Evolutionary conservation across 331 rosid genomes (phyloP).

Genomic region (Malus hybrid): DNA sequence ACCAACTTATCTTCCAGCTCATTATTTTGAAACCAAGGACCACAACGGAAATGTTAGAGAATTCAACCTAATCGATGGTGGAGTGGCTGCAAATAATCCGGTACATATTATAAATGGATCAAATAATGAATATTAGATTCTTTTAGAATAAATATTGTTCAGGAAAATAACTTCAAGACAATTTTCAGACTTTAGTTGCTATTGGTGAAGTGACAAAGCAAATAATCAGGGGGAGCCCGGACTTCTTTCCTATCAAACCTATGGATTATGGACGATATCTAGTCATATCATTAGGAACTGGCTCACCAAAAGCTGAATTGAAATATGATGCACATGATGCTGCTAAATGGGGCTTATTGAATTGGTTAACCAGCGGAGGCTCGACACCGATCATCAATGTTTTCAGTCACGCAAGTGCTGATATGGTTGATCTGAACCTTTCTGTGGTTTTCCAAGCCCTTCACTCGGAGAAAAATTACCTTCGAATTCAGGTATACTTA

Average conservation of each 20-base stretch:
- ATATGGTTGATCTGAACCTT: constrained; percentile 45
- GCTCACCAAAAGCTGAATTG: constrained; percentile 28
- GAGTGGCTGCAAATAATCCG: constrained; percentile 41
- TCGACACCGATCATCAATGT: constrained; percentile 39
- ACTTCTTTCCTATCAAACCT: constrained; percentile 27
- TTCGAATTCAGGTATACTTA: constrained; percentile 40
- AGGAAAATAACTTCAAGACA: not conserved
- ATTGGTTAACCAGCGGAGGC: constrained; percentile 38
- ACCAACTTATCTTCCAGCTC: constrained; percentile 42
- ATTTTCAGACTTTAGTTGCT: constrained; percentile 37
- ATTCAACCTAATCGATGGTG: constrained; percentile 48
- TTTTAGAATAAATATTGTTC: not conserved
- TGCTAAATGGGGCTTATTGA: constrained; percentile 40
- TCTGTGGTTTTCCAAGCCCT: constrained; percentile 37
- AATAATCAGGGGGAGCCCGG: constrained; percentile 13
- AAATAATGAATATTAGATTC: not conserved
- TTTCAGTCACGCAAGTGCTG: constrained; percentile 25
- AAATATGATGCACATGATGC: constrained; percentile 26
- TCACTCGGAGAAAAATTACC: constrained; percentile 28
- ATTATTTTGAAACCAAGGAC: constrained; percentile 28
- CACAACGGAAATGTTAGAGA: constrained; percentile 10
- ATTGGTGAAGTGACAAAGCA: constrained; percentile 37
- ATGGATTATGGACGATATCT: constrained; percentile 33
- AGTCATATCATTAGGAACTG: constrained; percentile 50
- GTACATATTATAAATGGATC: constrained; percentile 5